Evolutionary conservation across 2,329 filamentous ascomycete genomes (phyloP).

Genomic region (Exserohilum turcica): DNA sequence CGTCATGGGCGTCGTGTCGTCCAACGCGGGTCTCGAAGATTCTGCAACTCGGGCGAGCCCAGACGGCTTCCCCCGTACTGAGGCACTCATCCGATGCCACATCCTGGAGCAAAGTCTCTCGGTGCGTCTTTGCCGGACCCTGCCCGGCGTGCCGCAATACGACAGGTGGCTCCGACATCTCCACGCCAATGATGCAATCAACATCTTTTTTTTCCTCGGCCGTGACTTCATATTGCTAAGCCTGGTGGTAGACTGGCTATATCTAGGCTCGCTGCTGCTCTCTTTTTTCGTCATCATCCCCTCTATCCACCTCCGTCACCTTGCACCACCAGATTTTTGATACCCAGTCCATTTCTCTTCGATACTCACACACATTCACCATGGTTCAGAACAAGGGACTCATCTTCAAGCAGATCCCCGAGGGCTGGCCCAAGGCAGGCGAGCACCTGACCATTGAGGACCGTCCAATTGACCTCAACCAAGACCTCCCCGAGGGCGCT

Average conservation of each 20-base stretch:
- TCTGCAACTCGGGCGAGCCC: slow-evolving; percentile 13
- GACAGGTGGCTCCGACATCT: background rate
- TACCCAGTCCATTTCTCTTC: slow-evolving; percentile 1
- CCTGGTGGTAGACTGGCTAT: slow-evolving; percentile 10
- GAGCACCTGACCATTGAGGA: slow-evolving; percentile 72
- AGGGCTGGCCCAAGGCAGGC: slow-evolving; percentile 69
- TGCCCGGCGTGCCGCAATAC: slow-evolving; percentile 11
- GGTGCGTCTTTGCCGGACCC: slow-evolving; percentile 13
- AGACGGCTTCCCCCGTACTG: slow-evolving; percentile 3
- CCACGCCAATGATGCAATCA: slow-evolving; percentile 24
- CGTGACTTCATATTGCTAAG: slow-evolving; percentile 14
- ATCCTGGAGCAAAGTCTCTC: slow-evolving; percentile 2
- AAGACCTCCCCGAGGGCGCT: slow-evolving; percentile 64
- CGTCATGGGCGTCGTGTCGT: slow-evolving; percentile 22
- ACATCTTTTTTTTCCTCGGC: slow-evolving; percentile 11
- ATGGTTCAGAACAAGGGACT: slow-evolving; percentile 74
- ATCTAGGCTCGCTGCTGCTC: slow-evolving; percentile 16
- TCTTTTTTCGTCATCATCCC: background rate
- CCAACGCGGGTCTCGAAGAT: slow-evolving; percentile 9
- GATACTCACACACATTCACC: slow-evolving; percentile 19
- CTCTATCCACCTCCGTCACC: background rate
- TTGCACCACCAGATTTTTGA: slow-evolving; percentile 3
- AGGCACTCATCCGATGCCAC: slow-evolving; percentile 2
- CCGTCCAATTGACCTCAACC: slow-evolving; percentile 69
- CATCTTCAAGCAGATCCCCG: slow-evolving; percentile 72